Percentiles rank a stretch among this genome's conserved stretches.
Evolutionary conservation across 164 flowering plant genomes (phyloP).

Genomic region (Dillenia turbinata): DNA sequence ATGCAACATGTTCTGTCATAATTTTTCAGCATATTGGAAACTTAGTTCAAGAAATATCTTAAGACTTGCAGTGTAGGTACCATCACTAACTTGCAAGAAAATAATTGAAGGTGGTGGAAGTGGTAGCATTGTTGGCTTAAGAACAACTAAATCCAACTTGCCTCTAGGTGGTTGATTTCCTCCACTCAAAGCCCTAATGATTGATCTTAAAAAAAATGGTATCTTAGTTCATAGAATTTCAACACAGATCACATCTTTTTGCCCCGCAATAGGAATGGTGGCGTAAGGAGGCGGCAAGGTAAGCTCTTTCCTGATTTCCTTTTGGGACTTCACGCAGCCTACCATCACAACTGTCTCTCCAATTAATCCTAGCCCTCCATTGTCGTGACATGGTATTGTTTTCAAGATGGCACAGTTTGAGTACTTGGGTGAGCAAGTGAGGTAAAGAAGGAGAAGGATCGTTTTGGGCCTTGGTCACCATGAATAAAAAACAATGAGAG

Average conservation of each 20-base stretch:
- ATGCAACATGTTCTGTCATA: neutral
- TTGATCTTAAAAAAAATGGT: conserved; percentile 49
- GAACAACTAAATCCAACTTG: conserved; percentile 17
- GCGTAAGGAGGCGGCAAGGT: conserved; percentile 5
- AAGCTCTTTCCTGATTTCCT: conserved; percentile 35
- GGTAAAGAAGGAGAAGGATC: conserved; percentile 42
- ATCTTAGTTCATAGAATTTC: conserved; percentile 59
- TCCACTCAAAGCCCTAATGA: conserved; percentile 45
- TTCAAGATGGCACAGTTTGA: conserved; percentile 64
- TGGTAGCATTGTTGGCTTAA: conserved; percentile 17
- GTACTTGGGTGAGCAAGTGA: conserved; percentile 32
- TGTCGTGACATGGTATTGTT: conserved; percentile 40
- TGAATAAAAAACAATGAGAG: neutral
- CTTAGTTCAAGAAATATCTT: conserved; percentile 40
- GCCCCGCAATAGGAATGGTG: neutral
- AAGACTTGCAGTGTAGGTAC: conserved; percentile 68
- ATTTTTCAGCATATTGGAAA: no score
- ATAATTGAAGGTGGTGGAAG: conserved; percentile 26
- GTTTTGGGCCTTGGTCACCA: conserved; percentile 17
- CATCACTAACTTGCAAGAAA: conserved; percentile 68
- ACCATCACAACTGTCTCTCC: conserved; percentile 71
- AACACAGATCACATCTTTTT: conserved; percentile 44
- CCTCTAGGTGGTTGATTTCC: conserved; percentile 14
- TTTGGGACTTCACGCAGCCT: conserved; percentile 89
- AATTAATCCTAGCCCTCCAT: conserved; percentile 49